These are phyloP conservation scores for Fusarium cicatricum DNA, from an alignment of 2,329 filamentous ascomycete genomes.

Conservation along the genomic window DNA sequence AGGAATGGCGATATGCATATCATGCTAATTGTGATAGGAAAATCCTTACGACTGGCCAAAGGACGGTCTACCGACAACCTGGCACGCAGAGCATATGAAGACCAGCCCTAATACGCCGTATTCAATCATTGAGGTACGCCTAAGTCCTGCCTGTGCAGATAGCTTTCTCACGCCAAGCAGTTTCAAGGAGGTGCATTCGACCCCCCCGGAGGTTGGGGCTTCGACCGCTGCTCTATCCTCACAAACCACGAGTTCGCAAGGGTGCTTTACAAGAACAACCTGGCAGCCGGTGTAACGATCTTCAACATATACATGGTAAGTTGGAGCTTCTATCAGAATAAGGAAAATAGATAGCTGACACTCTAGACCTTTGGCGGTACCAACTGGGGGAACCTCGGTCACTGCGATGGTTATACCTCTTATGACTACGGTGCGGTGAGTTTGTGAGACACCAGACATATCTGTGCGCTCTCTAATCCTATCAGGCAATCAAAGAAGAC, in stretches of 20 bases:
- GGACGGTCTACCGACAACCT: conserved; percentile 52
- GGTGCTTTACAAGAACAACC: conserved; percentile 81
- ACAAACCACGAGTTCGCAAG: conserved; percentile 78
- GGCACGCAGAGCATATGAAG: conserved; percentile 61
- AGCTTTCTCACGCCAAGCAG: conserved; percentile 42
- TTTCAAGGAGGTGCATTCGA: conserved; percentile 78
- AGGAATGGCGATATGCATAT: accelerated
- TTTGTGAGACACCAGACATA: not conserved
- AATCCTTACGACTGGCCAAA: conserved; percentile 57
- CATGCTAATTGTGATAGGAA: conserved; percentile 35
- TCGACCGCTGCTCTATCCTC: conserved; percentile 70
- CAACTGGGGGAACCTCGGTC: conserved; percentile 83
- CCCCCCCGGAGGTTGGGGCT: conserved; percentile 77
- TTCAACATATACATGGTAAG: conserved; percentile 78
- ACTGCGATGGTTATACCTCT: conserved; percentile 69
- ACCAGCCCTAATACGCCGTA: conserved; percentile 73
- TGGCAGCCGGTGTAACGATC: conserved; percentile 71
- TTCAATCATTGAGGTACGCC: conserved; percentile 56
- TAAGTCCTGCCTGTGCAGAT: accelerated
- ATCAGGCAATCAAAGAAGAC: conserved; percentile 68
- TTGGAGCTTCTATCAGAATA: accelerated
- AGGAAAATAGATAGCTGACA: conserved; percentile 2
- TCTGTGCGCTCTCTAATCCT: not conserved
- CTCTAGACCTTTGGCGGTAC: conserved; percentile 74
- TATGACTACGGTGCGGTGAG: conserved; percentile 62